Conservation (phyloP, 805 yeast species). For the Saturnispora sanitii region DNA sequence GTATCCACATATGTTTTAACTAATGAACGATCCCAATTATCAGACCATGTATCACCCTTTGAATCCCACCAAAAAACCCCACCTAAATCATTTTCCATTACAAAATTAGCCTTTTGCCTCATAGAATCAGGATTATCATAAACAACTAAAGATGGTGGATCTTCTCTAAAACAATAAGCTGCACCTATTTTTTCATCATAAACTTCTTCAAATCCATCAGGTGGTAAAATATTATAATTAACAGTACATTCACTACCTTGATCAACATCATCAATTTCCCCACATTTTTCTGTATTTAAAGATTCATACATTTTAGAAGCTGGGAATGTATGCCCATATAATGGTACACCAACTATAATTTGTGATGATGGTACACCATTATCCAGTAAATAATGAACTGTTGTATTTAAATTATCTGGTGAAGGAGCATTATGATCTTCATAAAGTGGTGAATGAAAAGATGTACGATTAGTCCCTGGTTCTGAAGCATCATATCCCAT, state of each 20-base stretch:
- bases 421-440: conserved; percentile 6
- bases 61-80: conserved; percentile 98
- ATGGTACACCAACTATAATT: conserved; percentile 76
- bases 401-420: conserved; percentile 22
- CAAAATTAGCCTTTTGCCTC: conserved; percentile 49
- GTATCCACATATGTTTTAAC: conserved; percentile 37
- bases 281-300: conserved; percentile 13
- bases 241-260: conserved; percentile 18
- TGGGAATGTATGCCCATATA: conserved; percentile 49
- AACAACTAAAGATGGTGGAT: conserved; percentile 34
- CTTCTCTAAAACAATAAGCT: conserved; percentile 39
- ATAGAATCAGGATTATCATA: conserved; percentile 59
- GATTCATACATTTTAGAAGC: conserved; percentile 9
- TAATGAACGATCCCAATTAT: conserved; percentile 29
- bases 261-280: conserved; percentile 8
- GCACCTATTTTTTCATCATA: conserved; percentile 47
- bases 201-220: conserved; percentile 29
- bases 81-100: conserved; percentile 39
- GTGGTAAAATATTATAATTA: conserved; percentile 19
- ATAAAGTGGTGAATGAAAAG: conserved; percentile 64
- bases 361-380: conserved; percentile 18
- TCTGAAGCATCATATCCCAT: conserved; percentile 92
- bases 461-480: conserved; percentile 52
- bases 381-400: conserved; percentile 35
- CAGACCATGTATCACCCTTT: conserved; percentile 48